phyloP scores from a whole-genome alignment of 176 grass and related monocot species.

The Triticum monococcum region DNA sequence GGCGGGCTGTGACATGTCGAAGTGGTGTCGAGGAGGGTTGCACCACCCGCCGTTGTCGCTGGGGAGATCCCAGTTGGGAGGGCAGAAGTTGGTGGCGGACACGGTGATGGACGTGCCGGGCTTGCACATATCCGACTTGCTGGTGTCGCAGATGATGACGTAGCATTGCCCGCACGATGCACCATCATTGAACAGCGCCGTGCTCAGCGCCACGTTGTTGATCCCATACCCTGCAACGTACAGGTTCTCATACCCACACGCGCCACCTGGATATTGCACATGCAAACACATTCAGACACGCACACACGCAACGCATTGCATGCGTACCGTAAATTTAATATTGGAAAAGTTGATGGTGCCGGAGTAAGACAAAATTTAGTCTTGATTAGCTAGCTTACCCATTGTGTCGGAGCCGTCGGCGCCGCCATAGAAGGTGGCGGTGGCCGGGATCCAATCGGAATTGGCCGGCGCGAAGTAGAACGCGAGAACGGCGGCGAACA shows the following conservation, averaged over 20 bases:
- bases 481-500: background rate
- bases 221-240: conserved; percentile 50
- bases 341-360: background rate
- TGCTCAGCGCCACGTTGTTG: conserved; percentile 45
- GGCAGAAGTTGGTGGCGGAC: background rate
- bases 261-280: conserved; percentile 33
- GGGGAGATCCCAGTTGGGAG: background rate
- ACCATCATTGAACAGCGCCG: conserved; percentile 38
- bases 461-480: background rate
- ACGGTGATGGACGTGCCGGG: background rate
- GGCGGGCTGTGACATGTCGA: conserved; percentile 22
- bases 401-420: conserved; percentile 47
- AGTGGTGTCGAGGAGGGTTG: background rate
- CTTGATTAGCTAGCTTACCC: conserved; percentile 21
- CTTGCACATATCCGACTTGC: background rate
- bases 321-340: too few relatives aligned
- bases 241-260: conserved; percentile 58
- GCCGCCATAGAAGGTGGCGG: conserved; percentile 55
- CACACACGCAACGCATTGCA: too few relatives aligned
- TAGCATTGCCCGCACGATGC: conserved; percentile 61
- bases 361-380: background rate
- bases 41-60: background rate
- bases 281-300: background rate
- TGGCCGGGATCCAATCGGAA: background rate
- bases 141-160: conserved; percentile 32